Conservation (phyloP, 805 yeast genomes). For the Candida fluviatilis region DNA sequence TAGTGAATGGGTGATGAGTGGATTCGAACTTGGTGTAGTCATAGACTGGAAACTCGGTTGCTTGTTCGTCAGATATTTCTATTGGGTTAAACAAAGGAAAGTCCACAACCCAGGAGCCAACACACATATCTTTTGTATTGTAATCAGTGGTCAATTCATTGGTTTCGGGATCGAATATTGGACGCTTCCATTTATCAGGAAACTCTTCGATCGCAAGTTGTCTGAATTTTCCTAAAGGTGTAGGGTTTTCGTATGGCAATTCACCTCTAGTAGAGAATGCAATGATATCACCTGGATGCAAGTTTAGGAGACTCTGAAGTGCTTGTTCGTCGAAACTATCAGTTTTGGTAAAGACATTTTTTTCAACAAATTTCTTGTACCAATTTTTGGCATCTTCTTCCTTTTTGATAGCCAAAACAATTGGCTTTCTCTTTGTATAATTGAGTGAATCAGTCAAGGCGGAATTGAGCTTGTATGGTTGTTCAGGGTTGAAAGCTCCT, state of each 20-base stretch:
- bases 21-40: constrained; percentile 48
- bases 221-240: constrained; percentile 85
- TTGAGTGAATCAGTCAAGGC: constrained; percentile 34
- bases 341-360: constrained; percentile 16
- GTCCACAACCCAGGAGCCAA: constrained; percentile 82
- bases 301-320: constrained; percentile 25
- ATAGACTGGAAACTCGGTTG: constrained; percentile 57
- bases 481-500: constrained; percentile 34
- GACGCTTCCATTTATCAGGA: constrained; percentile 50
- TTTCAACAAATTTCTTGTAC: constrained; percentile 37
- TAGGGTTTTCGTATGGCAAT: constrained; percentile 84
- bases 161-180: constrained; percentile 15
- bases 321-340: constrained; percentile 12
- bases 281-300: constrained; percentile 67
- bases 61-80: constrained; percentile 29
- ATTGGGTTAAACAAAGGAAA: constrained; percentile 88
- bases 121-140: constrained; percentile 37
- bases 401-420: constrained; percentile 46
- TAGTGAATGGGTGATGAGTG: constrained; percentile 97
- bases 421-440: constrained; percentile 58
- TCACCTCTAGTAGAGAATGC: constrained; percentile 74
- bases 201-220: constrained; percentile 61
- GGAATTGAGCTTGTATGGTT: constrained; percentile 30
- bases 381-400: constrained; percentile 39
- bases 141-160: constrained; percentile 11